A percentile compares a stretch with the other conserved stretches of the same genome.
These are phyloP conservation scores for Lipomyces sp. DNA, from an alignment of 805 yeast genomes.

Conservation along the genomic window DNA sequence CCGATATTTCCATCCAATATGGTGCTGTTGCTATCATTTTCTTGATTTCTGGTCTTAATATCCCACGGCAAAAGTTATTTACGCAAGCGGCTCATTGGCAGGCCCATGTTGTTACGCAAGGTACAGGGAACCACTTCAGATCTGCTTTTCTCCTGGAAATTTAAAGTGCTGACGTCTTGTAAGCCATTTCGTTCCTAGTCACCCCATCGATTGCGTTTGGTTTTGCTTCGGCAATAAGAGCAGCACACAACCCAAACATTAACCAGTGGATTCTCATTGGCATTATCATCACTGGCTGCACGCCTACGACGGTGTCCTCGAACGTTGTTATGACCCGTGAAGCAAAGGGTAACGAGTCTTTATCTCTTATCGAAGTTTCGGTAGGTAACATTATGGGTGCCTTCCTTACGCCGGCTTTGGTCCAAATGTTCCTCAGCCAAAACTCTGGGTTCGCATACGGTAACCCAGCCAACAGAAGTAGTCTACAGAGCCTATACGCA, in stretches of 20 bases:
- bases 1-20: slow-evolving; percentile 77
- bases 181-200: slow-evolving; percentile 66
- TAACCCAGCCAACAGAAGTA: slow-evolving; percentile 66
- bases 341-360: slow-evolving; percentile 80
- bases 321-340: slow-evolving; percentile 89
- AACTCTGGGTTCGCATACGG: slow-evolving; percentile 71
- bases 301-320: slow-evolving; percentile 91
- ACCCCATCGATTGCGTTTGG: slow-evolving; percentile 76
- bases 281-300: slow-evolving; percentile 76
- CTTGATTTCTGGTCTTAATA: slow-evolving; percentile 77
- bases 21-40: slow-evolving; percentile 88
- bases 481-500: slow-evolving; percentile 58
- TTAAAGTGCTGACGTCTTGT: not conserved
- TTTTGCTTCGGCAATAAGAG: slow-evolving; percentile 66
- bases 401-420: slow-evolving; percentile 82
- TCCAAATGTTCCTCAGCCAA: slow-evolving; percentile 65
- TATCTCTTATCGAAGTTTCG: slow-evolving; percentile 82
- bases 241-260: slow-evolving; percentile 61
- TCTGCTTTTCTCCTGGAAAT: not conserved
- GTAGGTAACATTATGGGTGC: slow-evolving; percentile 86
- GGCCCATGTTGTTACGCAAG: slow-evolving; percentile 73
- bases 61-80: slow-evolving; percentile 65
- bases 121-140: slow-evolving; percentile 3
- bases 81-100: slow-evolving; percentile 77
- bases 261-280: slow-evolving; percentile 82